Evolutionary conservation across 1,284 basidiomycete species (phyloP).

Genomic region (Pyrrhoderma lamaoense): DNA sequence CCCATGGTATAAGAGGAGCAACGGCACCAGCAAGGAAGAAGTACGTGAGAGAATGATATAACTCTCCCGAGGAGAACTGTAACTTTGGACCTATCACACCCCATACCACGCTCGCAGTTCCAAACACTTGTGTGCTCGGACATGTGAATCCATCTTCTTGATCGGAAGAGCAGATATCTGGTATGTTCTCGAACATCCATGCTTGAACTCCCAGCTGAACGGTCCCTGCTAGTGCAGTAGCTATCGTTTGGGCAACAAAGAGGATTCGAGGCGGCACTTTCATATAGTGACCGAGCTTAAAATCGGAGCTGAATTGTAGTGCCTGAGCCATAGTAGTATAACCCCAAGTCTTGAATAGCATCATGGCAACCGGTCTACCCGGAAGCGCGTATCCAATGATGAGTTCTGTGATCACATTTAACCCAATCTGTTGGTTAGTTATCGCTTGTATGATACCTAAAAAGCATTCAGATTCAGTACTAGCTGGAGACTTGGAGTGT

Average conservation of each 20-base stretch:
- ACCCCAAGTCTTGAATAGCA: constrained; percentile 36
- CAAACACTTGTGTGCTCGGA: constrained; percentile 34
- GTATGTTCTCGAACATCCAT: constrained; percentile 32
- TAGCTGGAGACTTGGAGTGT: no score
- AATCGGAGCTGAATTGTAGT: constrained; percentile 30
- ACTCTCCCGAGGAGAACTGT: constrained; percentile 26
- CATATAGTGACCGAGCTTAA: constrained; percentile 29
- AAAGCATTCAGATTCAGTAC: no score
- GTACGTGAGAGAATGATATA: constrained; percentile 29
- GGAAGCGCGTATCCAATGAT: constrained; percentile 30
- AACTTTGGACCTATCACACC: constrained; percentile 29
- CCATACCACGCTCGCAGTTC: constrained; percentile 30
- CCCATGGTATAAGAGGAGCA: constrained; percentile 35
- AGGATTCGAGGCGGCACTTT: constrained; percentile 28
- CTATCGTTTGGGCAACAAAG: constrained; percentile 33
- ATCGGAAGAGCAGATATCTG: constrained; percentile 18
- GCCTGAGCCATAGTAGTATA: constrained; percentile 34
- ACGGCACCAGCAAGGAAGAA: constrained; percentile 52
- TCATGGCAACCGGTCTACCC: constrained; percentile 36
- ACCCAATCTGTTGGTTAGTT: constrained; percentile 33
- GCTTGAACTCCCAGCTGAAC: constrained; percentile 29
- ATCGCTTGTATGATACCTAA: constrained; percentile 34
- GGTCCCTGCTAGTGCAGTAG: constrained; percentile 30
- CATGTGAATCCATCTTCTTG: constrained; percentile 35
- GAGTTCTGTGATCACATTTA: constrained; percentile 27